These are phyloP conservation scores for Ogataea allantospora DNA, from an alignment of 805 yeast genomes.

Conservation along the genomic window DNA sequence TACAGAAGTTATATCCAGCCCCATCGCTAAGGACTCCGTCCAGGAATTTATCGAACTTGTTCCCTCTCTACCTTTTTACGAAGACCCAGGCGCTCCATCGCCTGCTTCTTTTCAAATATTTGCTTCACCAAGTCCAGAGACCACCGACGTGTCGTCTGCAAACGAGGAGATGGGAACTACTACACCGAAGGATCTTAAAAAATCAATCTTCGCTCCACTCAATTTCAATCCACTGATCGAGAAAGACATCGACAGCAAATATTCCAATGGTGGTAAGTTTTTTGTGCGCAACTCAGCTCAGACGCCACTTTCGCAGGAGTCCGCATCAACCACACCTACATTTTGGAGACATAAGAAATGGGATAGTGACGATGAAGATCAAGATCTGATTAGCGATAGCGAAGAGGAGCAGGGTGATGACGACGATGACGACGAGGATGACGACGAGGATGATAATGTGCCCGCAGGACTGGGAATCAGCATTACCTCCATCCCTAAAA, in stretches of 20 bases:
- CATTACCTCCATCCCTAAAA: constrained; percentile 2
- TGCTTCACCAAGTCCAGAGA: constrained; percentile 32
- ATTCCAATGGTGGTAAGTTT: constrained; percentile 87
- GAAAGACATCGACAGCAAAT: constrained; percentile 77
- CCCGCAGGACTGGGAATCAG: constrained; percentile 15
- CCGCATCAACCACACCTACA: constrained; percentile 24
- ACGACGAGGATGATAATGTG: constrained; percentile 16
- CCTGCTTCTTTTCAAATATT: constrained; percentile 57
- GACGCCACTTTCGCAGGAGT: constrained; percentile 7
- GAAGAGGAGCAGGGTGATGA: constrained; percentile 25
- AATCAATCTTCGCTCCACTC: constrained; percentile 79
- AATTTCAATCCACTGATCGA: constrained; percentile 78
- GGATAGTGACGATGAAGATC: constrained; percentile 10
- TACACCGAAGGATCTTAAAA: constrained; percentile 40
- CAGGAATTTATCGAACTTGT: constrained; percentile 1
- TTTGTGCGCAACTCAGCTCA: constrained; percentile 43
- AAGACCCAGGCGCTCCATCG: constrained; percentile 83
- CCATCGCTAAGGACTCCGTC: constrained; percentile 3
- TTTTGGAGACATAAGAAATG: constrained; percentile 20
- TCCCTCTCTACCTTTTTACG: constrained; percentile 52
- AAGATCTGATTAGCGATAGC: constrained; percentile 31
- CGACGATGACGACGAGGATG: constrained; percentile 19
- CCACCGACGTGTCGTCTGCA: constrained; percentile 10
- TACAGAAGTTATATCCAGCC: constrained; percentile 8
- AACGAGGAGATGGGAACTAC: constrained; percentile 8